Evolutionary conservation across 306 rosid species (phyloP), one percentile per base, ranked within the genome.

Genomic region (Sicyos edulis): DNA sequence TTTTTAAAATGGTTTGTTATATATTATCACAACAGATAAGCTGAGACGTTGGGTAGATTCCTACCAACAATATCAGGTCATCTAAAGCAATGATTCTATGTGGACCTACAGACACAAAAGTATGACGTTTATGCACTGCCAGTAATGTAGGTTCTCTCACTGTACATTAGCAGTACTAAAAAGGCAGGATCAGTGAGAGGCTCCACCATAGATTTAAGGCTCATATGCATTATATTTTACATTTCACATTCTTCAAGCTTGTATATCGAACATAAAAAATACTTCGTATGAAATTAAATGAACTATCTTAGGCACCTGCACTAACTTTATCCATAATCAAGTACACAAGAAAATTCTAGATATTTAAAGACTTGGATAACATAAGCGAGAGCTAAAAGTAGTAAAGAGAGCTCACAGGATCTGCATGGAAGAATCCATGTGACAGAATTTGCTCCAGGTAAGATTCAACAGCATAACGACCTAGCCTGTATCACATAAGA

Each of bases 401-500:
- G 58, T 76, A 76, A 74, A 66, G 71, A 20, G 50, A 62, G 81
- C 99, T 76, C 74, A 95, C 99, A 54, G 99, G 99, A 73, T 95
- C 99, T 69, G 99, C 99, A 75, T 95, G 99, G 88, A 95, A 95
- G 81, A 95, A 95, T 63, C 99, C 99, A 81, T 95, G 99, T 9
- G 99, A 91, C 32, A 95, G 84, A 82, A 95, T 95, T 79, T 95
- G 99, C 77, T 95, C 99, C 87, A 95, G 82, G 86, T 95, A 95
- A 0, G 99, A 95, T 85, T 95, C 99, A 75, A 95, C 99, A 61
- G 97, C 99, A 86, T 86, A 95, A 40, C 97, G 86, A 47, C 97
- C 92, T 82, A 95, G 58, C 82, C 99, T 95, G 78, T 65, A 82
- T 74, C 76, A 72, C 56, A 79, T 44, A 66, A 75, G 53, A 72